phyloP scores from a whole-genome alignment of 148 eudicot species.

The Limonium bicolor region DNA sequence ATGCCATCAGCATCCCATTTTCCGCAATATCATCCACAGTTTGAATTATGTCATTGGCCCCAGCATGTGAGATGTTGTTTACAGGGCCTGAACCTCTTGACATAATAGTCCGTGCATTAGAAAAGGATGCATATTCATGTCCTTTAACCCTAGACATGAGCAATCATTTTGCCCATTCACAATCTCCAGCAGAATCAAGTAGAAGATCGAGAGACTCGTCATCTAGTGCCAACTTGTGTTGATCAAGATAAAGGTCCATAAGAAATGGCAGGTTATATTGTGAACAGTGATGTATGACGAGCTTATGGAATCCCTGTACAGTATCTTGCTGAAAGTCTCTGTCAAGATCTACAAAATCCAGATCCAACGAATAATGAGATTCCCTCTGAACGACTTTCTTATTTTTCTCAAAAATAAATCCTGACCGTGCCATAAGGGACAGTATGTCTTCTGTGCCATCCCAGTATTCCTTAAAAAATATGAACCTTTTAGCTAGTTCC shows the following conservation, averaged over 20 bases:
- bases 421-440: constrained; percentile 65
- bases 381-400: constrained; percentile 15
- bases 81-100: constrained; percentile 32
- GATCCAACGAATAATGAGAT: constrained; percentile 25
- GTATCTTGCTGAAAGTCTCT: constrained; percentile 24
- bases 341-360: constrained; percentile 13
- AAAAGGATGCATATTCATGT: constrained; percentile 87
- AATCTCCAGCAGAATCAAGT: constrained; percentile 63
- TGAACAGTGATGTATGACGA: constrained; percentile 44
- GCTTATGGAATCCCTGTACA: constrained; percentile 56
- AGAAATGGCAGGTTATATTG: constrained; percentile 71
- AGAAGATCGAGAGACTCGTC: constrained; percentile 34
- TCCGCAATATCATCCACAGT: constrained; percentile 98
- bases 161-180: constrained; percentile 92
- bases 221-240: constrained; percentile 63
- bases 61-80: constrained; percentile 30
- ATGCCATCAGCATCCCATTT: constrained; percentile 86
- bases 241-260: constrained; percentile 85
- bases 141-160: constrained; percentile 72
- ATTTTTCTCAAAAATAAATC: constrained; percentile 30
- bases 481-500: constrained; percentile 58
- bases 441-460: constrained; percentile 49
- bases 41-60: constrained; percentile 48
- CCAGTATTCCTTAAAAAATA: constrained; percentile 81
- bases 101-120: constrained; percentile 74